Percentiles rank a stretch among this genome's conserved stretches.
Conservation (phyloP, 2,329 filamentous ascomycete species). For the Pleomassaria siparia region DNA sequence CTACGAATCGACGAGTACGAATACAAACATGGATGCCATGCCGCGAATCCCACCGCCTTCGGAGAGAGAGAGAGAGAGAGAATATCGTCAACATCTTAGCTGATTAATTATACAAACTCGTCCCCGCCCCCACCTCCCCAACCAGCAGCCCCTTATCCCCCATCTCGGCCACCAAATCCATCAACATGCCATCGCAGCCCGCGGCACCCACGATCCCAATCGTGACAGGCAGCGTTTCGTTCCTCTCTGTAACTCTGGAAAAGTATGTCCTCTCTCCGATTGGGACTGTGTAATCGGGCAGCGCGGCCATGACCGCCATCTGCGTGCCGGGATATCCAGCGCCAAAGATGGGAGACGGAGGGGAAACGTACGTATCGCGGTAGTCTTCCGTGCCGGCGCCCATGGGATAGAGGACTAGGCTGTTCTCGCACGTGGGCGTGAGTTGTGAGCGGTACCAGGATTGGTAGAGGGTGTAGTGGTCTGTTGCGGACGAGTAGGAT, state of each 20-base stretch:
- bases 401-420: constrained; percentile 14
- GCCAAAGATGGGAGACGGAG: constrained; percentile 8
- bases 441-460: constrained; percentile 9
- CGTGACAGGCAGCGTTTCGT: constrained; percentile 14
- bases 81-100: too few species aligned
- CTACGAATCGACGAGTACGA: too few species aligned
- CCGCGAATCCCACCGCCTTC: too few species aligned
- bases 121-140: constrained; percentile 12
- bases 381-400: constrained; percentile 10
- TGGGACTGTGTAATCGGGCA: constrained; percentile 12
- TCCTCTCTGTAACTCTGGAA: constrained; percentile 9
- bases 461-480: constrained; percentile 7
- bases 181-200: constrained; percentile 15
- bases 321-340: constrained; percentile 7
- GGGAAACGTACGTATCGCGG: constrained; percentile 6
- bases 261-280: constrained; percentile 13
- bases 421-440: constrained; percentile 11
- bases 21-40: too few species aligned
- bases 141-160: constrained; percentile 9
- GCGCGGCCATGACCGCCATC: constrained; percentile 11
- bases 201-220: constrained; percentile 15
- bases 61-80: too few species aligned
- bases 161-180: constrained; percentile 13
- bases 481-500: constrained; percentile 8
- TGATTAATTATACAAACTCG: constrained; percentile 8